Base-by-base conservation (phyloP, 257 asterid species). In the Paulownia fortunei region DNA sequence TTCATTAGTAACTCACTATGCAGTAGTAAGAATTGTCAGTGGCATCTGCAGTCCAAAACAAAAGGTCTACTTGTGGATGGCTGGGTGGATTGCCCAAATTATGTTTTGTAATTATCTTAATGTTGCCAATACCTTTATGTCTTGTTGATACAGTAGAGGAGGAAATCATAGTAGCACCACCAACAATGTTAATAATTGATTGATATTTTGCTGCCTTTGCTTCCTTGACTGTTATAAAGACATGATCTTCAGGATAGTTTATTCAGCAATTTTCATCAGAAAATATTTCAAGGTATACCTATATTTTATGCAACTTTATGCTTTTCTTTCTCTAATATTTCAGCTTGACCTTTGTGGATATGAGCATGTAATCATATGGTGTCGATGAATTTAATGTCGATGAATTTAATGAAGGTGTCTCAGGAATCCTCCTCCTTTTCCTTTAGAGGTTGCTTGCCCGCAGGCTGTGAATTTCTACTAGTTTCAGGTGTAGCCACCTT, bases 361-460 rank as follows among this genome's bases (percentile, higher is more conserved):
- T 32, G 59, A 71, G 69, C 23, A 26, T n/a, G 72, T 55, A 52
- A 30, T 51, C 27, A 8, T 21, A 63, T 8, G 18, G 11, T 37
- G 49, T 65, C 24, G 54, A 73, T 74, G 12, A 24, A 26, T 72
- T 49, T 52, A 62, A 9, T 19, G 47, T 59, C 62, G 23, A 75
- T 74, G 12, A 24, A 26, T 72, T 49, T 52, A 62, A 9, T 19
- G 47, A 54, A 59, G 23, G 75, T 36, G 65, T 77, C 30, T 21
- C 92, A 96, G 97, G 98, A 82, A 37, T 83, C 97, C 7, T 85
- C 87, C 26, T 83, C 88, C 12, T 93, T 96, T 87, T 89, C 99
- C 79, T 96, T 96, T 59, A 78, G 76, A 60, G 78, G 74, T 69
- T 96, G 99, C 87, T 83, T 93, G 87, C 99, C 99, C 36, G 85